phyloP scores from a whole-genome alignment of 495 filamentous ascomycete species.

The Penicillium bovifimosum region DNA sequence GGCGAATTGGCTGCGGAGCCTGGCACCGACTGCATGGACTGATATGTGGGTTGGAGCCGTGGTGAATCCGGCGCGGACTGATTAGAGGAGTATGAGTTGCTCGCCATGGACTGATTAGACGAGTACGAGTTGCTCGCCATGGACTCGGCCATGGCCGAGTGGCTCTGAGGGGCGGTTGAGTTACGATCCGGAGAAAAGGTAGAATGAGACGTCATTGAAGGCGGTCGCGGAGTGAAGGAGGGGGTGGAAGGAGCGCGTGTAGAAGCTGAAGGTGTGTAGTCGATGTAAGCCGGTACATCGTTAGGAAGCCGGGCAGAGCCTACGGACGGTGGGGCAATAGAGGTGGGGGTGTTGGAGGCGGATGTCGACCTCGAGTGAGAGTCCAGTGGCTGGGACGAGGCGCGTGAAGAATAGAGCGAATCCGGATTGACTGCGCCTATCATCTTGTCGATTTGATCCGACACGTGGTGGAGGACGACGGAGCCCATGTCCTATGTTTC shows the following conservation, averaged over 20 bases:
- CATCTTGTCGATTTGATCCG: constrained; percentile 45
- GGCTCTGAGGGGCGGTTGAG: constrained; percentile 15
- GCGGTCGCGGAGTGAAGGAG: constrained; percentile 18
- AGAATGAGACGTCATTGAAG: constrained; percentile 33
- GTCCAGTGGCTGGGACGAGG: constrained; percentile 7
- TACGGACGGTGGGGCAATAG: constrained; percentile 38
- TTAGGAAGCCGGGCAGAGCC: constrained; percentile 35
- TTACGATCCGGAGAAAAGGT: constrained; percentile 18
- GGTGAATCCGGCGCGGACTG: constrained; percentile 48
- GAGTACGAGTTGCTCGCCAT: constrained; percentile 13
- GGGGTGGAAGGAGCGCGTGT: constrained; percentile 24
- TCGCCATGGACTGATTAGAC: constrained; percentile 16
- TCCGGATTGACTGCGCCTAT: constrained; percentile 42
- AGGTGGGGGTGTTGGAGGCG: constrained; percentile 37
- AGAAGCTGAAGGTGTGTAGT: constrained; percentile 23
- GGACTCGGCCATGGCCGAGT: constrained; percentile 2
- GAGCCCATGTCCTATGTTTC: constrained; percentile 39
- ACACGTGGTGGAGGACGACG: constrained; percentile 42
- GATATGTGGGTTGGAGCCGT: constrained; percentile 47
- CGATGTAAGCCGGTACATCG: constrained; percentile 41
- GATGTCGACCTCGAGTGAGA: constrained; percentile 33
- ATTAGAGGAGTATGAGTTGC: constrained; percentile 10
- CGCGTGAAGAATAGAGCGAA: constrained; percentile 30
- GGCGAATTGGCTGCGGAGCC: constrained; percentile 60
- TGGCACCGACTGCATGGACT: constrained; percentile 44